These are phyloP conservation scores for Grosmannia serpens DNA, from an alignment of 2,329 filamentous ascomycete genomes.

Conservation along the genomic window DNA sequence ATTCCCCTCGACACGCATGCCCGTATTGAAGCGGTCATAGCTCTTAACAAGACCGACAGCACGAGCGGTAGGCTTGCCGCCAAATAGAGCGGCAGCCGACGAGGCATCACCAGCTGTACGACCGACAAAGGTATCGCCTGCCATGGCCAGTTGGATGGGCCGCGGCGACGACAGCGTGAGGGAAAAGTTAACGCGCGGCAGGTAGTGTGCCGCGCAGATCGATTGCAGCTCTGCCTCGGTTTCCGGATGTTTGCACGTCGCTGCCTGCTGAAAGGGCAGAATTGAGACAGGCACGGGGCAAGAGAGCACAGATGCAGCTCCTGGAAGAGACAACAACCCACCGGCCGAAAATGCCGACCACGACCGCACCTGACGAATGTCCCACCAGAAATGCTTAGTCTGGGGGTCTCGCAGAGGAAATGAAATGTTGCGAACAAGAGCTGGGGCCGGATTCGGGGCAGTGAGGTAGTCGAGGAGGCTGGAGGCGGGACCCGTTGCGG, in stretches of 20 bases:
- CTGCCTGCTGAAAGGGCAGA: constrained; percentile 41
- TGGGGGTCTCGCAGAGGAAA: constrained; percentile 54
- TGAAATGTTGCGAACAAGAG: constrained; percentile 68
- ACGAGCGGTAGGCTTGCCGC: constrained; percentile 33
- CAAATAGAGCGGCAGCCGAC: constrained; percentile 41
- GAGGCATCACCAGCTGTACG: constrained; percentile 45
- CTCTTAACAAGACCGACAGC: constrained; percentile 66
- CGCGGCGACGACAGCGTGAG: constrained; percentile 62
- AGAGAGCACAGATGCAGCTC: constrained; percentile 60
- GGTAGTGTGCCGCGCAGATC: constrained; percentile 68
- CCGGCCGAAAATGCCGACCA: constrained; percentile 71
- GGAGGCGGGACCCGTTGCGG: constrained; percentile 59
- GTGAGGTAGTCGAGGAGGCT: constrained; percentile 72
- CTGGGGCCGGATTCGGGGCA: constrained; percentile 66
- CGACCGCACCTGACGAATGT: constrained; percentile 72
- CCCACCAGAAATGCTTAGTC: constrained; percentile 90
- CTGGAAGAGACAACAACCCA: constrained; percentile 61
- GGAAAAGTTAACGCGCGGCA: constrained; percentile 77
- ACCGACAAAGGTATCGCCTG: constrained; percentile 46
- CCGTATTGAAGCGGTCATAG: constrained; percentile 91
- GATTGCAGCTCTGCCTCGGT: constrained; percentile 65
- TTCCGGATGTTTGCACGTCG: constrained; percentile 57
- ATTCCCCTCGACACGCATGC: constrained; percentile 78
- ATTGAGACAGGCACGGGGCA: constrained; percentile 51
- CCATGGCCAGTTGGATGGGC: constrained; percentile 37